Evolutionary conservation across 2,329 filamentous ascomycete species (phyloP).

Genomic region (Aureobasidium sp.): DNA sequence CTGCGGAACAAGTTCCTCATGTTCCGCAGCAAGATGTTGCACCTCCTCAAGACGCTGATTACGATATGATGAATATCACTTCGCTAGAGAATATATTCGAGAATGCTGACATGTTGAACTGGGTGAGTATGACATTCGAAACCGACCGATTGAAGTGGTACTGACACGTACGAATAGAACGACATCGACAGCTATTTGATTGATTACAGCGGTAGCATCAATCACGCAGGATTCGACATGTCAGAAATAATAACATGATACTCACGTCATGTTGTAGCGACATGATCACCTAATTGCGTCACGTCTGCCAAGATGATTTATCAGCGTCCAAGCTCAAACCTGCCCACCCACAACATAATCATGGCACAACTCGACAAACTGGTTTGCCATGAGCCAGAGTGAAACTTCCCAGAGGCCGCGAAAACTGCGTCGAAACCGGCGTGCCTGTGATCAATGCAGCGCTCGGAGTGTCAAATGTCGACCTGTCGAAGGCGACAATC

Average conservation of each 20-base stretch:
- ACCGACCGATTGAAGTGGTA: not conserved
- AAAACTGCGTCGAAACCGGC: conserved; percentile 16
- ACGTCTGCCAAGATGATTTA: not conserved
- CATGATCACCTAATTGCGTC: not conserved
- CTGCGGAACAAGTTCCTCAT: no score
- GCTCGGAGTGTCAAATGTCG: conserved; percentile 33
- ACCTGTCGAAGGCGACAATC: conserved; percentile 34
- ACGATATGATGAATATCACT: not conserved
- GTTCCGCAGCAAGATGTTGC: not conserved
- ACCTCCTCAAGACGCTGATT: not conserved
- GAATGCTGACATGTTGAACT: conserved; percentile 5
- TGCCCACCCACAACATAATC: not conserved
- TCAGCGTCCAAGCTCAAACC: not conserved
- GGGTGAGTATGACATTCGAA: not conserved
- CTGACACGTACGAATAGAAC: not conserved
- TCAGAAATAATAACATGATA: not conserved
- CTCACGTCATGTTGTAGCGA: not conserved
- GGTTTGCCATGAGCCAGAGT: not conserved
- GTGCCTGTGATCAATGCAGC: conserved; percentile 37
- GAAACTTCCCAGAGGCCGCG: not conserved
- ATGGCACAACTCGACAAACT: not conserved
- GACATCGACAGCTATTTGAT: conserved; percentile 7
- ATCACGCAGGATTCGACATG: not conserved
- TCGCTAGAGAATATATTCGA: not conserved
- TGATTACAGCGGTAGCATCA: not conserved